A percentile compares a stretch with the other conserved stretches of the same genome.
phyloP scores from a whole-genome alignment of 306 rosid genomes.

The Acacia acuminata region DNA sequence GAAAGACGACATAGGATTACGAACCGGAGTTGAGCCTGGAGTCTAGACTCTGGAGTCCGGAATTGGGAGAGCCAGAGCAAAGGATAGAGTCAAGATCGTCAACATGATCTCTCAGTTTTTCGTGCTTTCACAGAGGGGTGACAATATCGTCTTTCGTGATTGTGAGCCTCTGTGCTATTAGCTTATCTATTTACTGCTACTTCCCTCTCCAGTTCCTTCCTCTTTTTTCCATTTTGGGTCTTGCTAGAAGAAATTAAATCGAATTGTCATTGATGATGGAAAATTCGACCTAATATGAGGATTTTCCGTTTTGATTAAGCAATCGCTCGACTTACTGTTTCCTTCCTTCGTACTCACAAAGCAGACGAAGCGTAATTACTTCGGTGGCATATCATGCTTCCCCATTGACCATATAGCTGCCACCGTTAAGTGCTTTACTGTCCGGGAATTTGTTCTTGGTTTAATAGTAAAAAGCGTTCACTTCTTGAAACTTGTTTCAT shows the following conservation, averaged over 20 bases:
- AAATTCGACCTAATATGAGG: not conserved
- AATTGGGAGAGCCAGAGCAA: not conserved
- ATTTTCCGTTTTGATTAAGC: not conserved
- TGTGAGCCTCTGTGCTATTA: conserved; percentile 43
- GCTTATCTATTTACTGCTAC: not conserved
- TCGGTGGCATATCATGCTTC: not conserved
- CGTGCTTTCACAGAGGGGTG: conserved; percentile 94
- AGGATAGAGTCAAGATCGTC: not conserved
- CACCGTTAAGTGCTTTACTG: not conserved
- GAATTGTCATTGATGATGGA: not conserved
- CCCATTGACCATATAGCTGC: not conserved
- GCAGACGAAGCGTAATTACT: not conserved
- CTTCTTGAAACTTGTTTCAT: not conserved
- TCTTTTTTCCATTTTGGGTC: not conserved
- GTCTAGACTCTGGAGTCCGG: not conserved
- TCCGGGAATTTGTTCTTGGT: not conserved
- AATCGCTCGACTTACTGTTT: not conserved
- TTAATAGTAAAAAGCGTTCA: not conserved
- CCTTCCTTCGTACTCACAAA: not conserved
- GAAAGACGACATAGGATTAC: not conserved
- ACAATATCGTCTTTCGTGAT: conserved; percentile 88
- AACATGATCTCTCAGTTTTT: conserved; percentile 90
- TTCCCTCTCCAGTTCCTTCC: not conserved
- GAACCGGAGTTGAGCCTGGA: not conserved
- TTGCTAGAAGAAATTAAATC: not conserved